Percentiles rank a stretch among this genome's conserved stretches.
Conservation (phyloP, 305 asterid genomes). For the Rubia balearica region DNA sequence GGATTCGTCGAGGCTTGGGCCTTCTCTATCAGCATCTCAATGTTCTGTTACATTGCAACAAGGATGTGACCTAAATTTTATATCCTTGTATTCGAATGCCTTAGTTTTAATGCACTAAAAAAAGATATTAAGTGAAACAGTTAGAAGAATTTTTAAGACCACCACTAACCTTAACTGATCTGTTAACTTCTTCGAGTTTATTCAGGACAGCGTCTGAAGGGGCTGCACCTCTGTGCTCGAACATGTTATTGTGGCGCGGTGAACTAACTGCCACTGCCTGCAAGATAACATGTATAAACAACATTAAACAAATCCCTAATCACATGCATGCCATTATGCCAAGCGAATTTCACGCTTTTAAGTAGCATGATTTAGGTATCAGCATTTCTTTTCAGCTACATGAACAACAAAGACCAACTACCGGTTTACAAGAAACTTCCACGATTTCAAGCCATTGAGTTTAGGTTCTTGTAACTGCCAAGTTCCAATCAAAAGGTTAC, state of each 20-base stretch:
- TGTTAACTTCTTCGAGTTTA: constrained; percentile 60
- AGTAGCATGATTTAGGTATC: neutral
- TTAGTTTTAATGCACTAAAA: neutral
- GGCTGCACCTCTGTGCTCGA: constrained; percentile 34
- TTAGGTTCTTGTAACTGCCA: neutral
- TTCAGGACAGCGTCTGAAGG: constrained; percentile 49
- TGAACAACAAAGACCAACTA: neutral
- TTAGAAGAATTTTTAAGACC: no score
- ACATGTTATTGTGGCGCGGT: constrained; percentile 25
- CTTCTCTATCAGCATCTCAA: constrained; percentile 57
- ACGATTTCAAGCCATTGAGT: neutral
- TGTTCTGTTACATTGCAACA: constrained; percentile 35
- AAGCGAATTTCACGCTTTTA: neutral
- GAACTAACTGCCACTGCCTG: constrained; percentile 40
- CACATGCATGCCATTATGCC: neutral
- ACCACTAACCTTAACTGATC: constrained; percentile 63
- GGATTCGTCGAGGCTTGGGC: constrained; percentile 19
- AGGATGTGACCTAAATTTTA: constrained; percentile 1
- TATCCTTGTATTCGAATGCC: neutral
- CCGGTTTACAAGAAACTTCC: neutral
- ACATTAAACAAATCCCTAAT: neutral
- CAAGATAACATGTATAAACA: constrained; percentile 13
- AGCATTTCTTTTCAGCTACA: neutral
- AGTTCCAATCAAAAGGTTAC: neutral
- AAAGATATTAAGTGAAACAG: no score